Evolutionary conservation across 2,329 filamentous ascomycete species (phyloP).

Genomic region (Thielaviopsis populi): DNA sequence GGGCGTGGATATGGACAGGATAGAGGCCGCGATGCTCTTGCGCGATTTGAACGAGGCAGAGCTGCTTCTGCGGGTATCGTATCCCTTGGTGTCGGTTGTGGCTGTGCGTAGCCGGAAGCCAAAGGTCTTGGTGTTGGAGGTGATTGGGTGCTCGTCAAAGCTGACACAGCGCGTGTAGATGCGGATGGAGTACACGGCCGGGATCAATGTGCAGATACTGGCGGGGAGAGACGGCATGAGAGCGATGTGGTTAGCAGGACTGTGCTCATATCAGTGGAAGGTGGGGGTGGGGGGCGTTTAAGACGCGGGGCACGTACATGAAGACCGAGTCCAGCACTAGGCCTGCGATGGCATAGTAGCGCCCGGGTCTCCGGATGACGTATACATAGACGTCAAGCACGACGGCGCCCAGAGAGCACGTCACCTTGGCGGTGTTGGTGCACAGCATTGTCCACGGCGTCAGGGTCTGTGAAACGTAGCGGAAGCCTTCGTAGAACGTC

Average conservation of each 20-base stretch:
- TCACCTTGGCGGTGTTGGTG: conserved; percentile 35
- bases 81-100: conserved; percentile 18
- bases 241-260: not conserved
- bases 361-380: conserved; percentile 28
- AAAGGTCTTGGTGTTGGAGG: conserved; percentile 35
- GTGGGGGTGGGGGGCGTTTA: not conserved
- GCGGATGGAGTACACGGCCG: conserved; percentile 32
- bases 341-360: conserved; percentile 33
- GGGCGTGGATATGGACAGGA: not conserved
- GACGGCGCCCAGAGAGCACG: conserved; percentile 32
- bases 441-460: conserved; percentile 41
- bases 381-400: conserved; percentile 39
- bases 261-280: too few species aligned
- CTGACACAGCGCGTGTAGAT: conserved; percentile 33
- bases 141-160: conserved; percentile 37
- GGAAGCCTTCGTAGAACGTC: conserved; percentile 33
- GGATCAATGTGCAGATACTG: conserved; percentile 30
- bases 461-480: conserved; percentile 33
- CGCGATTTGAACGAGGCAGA: not conserved
- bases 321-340: conserved; percentile 34
- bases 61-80: conserved; percentile 18
- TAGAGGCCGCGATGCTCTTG: not conserved
- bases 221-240: not conserved
- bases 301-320: conserved; percentile 28
- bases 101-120: conserved; percentile 26